A percentile compares a stretch with the other conserved stretches of the same genome.
Evolutionary conservation across 2,329 filamentous ascomycete species (phyloP).

Genomic region (Dactylellina parvicollis): DNA sequence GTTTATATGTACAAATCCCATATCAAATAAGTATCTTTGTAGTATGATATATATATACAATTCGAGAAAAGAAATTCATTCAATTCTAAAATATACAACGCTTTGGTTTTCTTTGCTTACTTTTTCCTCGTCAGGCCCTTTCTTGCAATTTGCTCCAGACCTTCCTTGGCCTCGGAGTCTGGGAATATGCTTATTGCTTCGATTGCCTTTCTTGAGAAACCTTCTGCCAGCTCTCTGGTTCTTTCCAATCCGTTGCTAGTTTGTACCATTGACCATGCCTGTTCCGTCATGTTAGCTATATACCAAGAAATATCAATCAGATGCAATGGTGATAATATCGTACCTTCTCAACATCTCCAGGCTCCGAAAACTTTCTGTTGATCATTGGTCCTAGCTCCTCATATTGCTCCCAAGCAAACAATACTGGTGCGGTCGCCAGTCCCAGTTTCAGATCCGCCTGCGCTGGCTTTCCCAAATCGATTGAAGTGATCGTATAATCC

Average conservation of each 20-base stretch:
- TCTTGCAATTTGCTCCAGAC: conserved; percentile 89
- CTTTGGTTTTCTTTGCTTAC: conserved; percentile 53
- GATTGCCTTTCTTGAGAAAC: conserved; percentile 89
- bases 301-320: background rate
- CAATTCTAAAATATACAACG: conserved; percentile 1
- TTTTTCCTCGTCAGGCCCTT: conserved; percentile 66
- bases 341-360: conserved; percentile 86
- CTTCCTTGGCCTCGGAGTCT: conserved; percentile 92
- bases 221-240: conserved; percentile 86
- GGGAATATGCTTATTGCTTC: conserved; percentile 85
- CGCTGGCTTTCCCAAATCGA: conserved; percentile 90
- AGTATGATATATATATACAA: conserved; percentile 11
- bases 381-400: conserved; percentile 86
- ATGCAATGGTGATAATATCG: background rate
- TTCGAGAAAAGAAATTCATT: background rate
- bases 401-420: conserved; percentile 95
- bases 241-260: conserved; percentile 80
- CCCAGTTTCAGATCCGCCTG: conserved; percentile 94
- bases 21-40: background rate
- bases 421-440: conserved; percentile 87
- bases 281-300: background rate
- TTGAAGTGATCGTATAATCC: conserved; percentile 87
- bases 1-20: conserved; percentile 15
- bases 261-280: conserved; percentile 52
- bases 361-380: conserved; percentile 83